These are phyloP conservation scores for Cryptococcus depauperatus DNA, from an alignment of 1,284 basidiomycete species.

Conservation along the genomic window DNA sequence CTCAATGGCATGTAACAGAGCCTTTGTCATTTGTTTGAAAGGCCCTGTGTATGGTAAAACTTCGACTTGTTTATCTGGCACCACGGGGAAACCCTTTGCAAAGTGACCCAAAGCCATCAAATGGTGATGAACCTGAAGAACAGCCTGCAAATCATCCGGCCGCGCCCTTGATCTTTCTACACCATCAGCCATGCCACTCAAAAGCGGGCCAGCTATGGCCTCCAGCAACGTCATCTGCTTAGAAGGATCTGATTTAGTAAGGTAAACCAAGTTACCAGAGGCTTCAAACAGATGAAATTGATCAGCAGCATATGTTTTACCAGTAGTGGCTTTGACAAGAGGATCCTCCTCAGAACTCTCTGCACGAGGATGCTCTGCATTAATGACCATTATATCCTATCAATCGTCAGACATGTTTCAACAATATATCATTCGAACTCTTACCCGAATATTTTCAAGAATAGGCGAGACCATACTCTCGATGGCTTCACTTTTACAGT, in stretches of 20 bases:
- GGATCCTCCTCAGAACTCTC: conserved; percentile 50
- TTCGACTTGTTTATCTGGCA: conserved; percentile 61
- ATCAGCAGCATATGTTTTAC: conserved; percentile 62
- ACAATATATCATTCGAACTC: conserved; percentile 11
- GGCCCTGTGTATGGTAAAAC: conserved; percentile 67
- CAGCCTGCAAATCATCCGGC: conserved; percentile 51
- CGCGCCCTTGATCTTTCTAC: conserved; percentile 48
- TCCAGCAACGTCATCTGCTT: conserved; percentile 65
- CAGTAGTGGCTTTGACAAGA: conserved; percentile 68
- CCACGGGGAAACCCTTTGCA: conserved; percentile 93
- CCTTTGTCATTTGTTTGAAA: conserved; percentile 81
- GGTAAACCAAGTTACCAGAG: conserved; percentile 69
- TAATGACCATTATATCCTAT: conserved; percentile 49
- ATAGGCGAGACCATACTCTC: conserved; percentile 62
- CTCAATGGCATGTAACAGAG: conserved; percentile 77
- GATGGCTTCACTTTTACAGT: conserved; percentile 70
- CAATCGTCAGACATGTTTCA: background rate
- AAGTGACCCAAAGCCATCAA: conserved; percentile 93
- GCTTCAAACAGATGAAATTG: conserved; percentile 96
- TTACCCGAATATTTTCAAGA: conserved; percentile 60
- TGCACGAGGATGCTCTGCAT: conserved; percentile 43
- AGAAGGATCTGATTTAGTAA: conserved; percentile 58
- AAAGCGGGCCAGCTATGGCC: conserved; percentile 71
- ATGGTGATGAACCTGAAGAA: conserved; percentile 87
- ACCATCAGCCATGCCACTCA: conserved; percentile 65